phyloP scores from a whole-genome alignment of 352 stramenopile species.

The Phytophthora foliorum region DNA sequence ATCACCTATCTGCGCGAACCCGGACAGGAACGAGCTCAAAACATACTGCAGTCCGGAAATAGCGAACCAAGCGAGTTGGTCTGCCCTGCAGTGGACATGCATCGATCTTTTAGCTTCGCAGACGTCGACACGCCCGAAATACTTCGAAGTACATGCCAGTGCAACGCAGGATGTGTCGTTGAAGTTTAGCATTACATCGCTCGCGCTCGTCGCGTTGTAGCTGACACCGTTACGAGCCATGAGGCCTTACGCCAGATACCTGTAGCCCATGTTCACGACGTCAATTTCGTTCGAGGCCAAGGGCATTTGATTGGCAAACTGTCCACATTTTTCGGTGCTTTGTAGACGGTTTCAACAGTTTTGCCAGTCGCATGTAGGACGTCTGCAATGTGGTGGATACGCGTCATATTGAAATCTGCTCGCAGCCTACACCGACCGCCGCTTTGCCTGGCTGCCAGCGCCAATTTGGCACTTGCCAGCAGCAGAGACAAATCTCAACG shows the following conservation, averaged over 20 bases:
- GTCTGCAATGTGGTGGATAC: not conserved
- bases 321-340: constrained; percentile 18
- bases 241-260: constrained; percentile 5
- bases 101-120: not conserved
- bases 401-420: too few species aligned
- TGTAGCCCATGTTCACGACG: not conserved
- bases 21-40: not conserved
- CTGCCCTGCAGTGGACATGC: not conserved
- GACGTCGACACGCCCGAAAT: not conserved
- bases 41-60: not conserved
- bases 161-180: constrained; percentile 7
- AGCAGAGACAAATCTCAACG: not conserved
- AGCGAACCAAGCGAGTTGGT: not conserved
- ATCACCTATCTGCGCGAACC: not conserved
- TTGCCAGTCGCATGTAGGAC: constrained; percentile 4
- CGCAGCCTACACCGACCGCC: not conserved
- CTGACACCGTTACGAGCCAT: too few species aligned
- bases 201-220: constrained; percentile 28
- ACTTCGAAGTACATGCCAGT: not conserved
- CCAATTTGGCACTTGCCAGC: not conserved
- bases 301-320: not conserved
- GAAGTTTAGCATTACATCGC: constrained; percentile 24
- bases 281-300: constrained; percentile 38
- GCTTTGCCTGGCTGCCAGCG: too few species aligned
- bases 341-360: not conserved